Evolutionary conservation across 2,329 filamentous ascomycete species (phyloP), one percentile per base, ranked within the genome.

Genomic region (Botrytis sinoallii): DNA sequence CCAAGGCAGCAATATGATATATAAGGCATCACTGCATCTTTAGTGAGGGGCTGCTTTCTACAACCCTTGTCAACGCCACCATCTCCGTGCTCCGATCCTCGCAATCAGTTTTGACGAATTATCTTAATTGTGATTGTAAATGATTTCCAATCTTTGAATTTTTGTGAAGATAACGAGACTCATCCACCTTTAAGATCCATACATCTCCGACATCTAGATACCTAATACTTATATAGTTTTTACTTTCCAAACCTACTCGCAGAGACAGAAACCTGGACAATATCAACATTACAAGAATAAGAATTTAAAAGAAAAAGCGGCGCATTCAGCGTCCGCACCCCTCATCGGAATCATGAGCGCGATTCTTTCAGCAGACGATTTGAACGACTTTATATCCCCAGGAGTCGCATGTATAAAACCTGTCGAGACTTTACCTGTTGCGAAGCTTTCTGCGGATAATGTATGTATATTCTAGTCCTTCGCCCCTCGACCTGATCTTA

Each of bases 301-400:
- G 25, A 70, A 38, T 4, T 46, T 22, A 4, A n/a, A 71, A 61
- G n/a, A 52, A 52, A 72, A 22, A n/a, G 75, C 71, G 75, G 74
- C 77, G 78, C 76, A 63, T 73, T 48, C 32, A 61, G 76, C 74
- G 74, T 76, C 74, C 73, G 74, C 76, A 74, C n/a, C 2, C n/a
- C 12, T 42, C 25, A n/a, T 70, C 52, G 29, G 61, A 65, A 86
- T 82, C 76, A 99, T 99, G 96, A 97, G 94, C 82, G 96, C 96
- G 76, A 99, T 99, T 80, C 92, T 99, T 80, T 98, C 95, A 73
- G 92, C 92, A 80, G 95, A 99, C 85, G 95, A 98, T 83, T 87
- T 99, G 75, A 99, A 99, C 86, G 96, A 99, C 86, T 99, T 99
- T 85, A 99, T 99, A 82, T 96, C 93, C 73, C 96, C 96, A 22